Percentiles rank a stretch among this genome's conserved stretches.
Conservation (phyloP, 2,329 filamentous ascomycete genomes). For the Lithohypha guttulata region DNA sequence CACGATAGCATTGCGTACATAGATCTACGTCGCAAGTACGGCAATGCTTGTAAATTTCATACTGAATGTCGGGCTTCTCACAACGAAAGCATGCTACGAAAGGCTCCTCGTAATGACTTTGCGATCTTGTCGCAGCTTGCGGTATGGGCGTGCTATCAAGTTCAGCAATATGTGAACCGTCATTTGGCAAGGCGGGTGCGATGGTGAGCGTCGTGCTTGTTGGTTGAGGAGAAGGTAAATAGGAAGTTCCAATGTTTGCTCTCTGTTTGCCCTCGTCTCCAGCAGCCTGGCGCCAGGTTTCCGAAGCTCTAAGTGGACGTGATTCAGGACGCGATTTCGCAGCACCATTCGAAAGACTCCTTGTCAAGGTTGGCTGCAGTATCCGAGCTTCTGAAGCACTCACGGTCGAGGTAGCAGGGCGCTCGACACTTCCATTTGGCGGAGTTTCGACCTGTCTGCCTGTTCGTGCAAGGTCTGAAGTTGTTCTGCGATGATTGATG, state of each 20-base stretch:
- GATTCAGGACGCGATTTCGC: conserved; percentile 1
- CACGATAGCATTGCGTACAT: conserved; percentile 70
- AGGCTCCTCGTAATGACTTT: conserved; percentile 44
- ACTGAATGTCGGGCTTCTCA: conserved; percentile 61
- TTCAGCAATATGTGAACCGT: not conserved
- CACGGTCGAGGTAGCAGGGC: not conserved
- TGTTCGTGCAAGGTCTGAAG: conserved; percentile 1
- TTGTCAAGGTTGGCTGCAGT: too few species aligned
- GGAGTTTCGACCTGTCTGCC: not conserved
- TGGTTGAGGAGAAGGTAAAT: not conserved
- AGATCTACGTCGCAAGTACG: conserved; percentile 59
- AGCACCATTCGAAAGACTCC: not conserved
- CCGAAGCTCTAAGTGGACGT: not conserved
- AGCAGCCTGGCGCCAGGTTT: conserved; percentile 3
- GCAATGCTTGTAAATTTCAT: conserved; percentile 80
- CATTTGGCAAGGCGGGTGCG: too few species aligned
- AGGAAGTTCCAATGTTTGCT: not conserved
- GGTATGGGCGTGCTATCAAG: conserved; percentile 10
- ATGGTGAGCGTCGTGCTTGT: not conserved
- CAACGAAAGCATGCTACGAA: conserved; percentile 65
- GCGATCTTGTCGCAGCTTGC: not conserved
- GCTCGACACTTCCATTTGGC: not conserved
- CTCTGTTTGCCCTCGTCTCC: conserved; percentile 5
- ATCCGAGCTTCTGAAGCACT: too few species aligned
- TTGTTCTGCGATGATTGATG: conserved; percentile 5